Evolutionary conservation across 106 monocot species (phyloP).

Genomic region (Allium fistulosum): DNA sequence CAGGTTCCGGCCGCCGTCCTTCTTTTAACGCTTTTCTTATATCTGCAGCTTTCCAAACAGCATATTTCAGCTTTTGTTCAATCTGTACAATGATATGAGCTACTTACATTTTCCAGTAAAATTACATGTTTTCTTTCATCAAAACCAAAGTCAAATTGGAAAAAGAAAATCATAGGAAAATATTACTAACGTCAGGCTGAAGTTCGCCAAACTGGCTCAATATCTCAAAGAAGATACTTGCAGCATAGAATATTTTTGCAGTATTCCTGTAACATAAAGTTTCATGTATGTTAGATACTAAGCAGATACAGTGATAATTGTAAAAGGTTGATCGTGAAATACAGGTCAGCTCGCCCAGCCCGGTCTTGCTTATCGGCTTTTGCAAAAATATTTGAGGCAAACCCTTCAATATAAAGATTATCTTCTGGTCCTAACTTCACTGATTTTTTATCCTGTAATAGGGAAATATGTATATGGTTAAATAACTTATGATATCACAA

Average conservation of each 20-base stretch:
- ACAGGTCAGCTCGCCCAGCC: slow-evolving; percentile 87
- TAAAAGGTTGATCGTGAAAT: slow-evolving; percentile 7
- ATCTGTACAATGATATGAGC: slow-evolving; percentile 24
- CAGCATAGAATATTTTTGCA: slow-evolving; percentile 96
- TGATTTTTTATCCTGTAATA: slow-evolving; percentile 78
- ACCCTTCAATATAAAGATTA: slow-evolving; percentile 80
- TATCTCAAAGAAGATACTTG: slow-evolving; percentile 91
- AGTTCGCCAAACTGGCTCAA: slow-evolving; percentile 82
- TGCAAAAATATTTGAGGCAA: slow-evolving; percentile 92
- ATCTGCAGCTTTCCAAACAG: slow-evolving; percentile 78
- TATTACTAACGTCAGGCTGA: slow-evolving; percentile 70
- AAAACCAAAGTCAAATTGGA: not conserved
- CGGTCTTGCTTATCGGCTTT: slow-evolving; percentile 98
- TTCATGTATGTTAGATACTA: not conserved
- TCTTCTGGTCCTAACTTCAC: slow-evolving; percentile 73
- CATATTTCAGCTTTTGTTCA: slow-evolving; percentile 75
- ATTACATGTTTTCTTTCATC: not conserved
- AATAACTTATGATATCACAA: too few species aligned
- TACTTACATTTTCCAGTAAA: slow-evolving; percentile 2
- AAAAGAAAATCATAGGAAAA: slow-evolving; percentile 1
- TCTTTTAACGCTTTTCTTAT: slow-evolving; percentile 73
- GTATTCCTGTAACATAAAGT: slow-evolving; percentile 58
- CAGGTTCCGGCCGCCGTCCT: slow-evolving; percentile 62
- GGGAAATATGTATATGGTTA: not conserved
- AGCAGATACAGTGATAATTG: too few species aligned